These are phyloP conservation scores for Nitzschia sp. DNA, from an alignment of 108 stramenopile genomes.

Conservation along the genomic window DNA sequence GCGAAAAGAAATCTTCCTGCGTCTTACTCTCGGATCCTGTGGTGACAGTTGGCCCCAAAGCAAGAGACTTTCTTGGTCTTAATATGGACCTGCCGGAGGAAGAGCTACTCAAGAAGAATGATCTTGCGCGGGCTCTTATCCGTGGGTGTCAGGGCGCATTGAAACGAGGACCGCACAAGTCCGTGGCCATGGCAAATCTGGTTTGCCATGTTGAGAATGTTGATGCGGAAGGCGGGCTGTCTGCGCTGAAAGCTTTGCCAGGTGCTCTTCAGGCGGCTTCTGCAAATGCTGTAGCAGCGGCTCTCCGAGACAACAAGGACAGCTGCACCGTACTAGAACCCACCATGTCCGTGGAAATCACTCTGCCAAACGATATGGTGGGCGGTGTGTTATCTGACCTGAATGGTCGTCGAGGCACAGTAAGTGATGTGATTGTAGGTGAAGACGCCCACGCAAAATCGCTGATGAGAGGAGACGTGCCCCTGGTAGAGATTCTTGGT, in stretches of 20 bases:
- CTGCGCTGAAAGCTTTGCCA: constrained; percentile 63
- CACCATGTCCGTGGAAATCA: constrained; percentile 79
- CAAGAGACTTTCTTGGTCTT: constrained; percentile 59
- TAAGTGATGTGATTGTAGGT: constrained; percentile 78
- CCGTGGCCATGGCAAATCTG: constrained; percentile 70
- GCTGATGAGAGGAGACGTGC: constrained; percentile 79
- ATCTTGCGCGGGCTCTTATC: constrained; percentile 60
- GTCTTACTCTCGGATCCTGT: constrained; percentile 60
- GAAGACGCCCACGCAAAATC: constrained; percentile 58
- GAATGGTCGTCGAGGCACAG: constrained; percentile 71
- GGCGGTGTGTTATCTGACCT: constrained; percentile 88
- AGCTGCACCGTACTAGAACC: constrained; percentile 77
- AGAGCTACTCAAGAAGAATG: constrained; percentile 50
- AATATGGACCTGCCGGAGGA: constrained; percentile 48
- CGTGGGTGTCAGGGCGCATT: constrained; percentile 79
- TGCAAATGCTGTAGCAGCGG: constrained; percentile 59
- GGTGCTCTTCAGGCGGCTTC: constrained; percentile 77
- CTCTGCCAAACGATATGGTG: constrained; percentile 72
- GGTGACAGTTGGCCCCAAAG: constrained; percentile 60
- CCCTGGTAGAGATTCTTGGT: constrained; percentile 83
- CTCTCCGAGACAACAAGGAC: constrained; percentile 39
- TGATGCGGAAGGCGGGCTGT: constrained; percentile 66
- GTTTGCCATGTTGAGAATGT: constrained; percentile 67
- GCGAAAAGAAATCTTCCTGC: constrained; percentile 39
- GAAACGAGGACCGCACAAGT: constrained; percentile 66